phyloP scores from a whole-genome alignment of 1,284 basidiomycete species.

The Heterobasidion occidentale region DNA sequence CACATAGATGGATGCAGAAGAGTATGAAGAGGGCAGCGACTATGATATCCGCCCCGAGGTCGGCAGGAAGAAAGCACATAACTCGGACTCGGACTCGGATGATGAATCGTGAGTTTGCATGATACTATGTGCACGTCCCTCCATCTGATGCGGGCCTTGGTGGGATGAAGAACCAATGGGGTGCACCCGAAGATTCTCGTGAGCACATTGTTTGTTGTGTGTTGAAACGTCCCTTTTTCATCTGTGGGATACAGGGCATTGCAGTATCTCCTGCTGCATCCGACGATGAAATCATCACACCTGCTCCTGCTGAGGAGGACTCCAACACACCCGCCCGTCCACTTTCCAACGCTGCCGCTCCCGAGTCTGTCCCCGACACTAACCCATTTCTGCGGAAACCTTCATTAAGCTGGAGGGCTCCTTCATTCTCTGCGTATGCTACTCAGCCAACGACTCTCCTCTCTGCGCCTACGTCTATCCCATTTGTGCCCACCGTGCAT shows the following conservation, averaged over 20 bases:
- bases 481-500: neutral
- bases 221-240: neutral
- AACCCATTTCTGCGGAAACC: neutral
- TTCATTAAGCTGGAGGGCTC: neutral
- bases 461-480: neutral
- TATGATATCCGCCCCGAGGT: constrained; percentile 9
- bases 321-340: neutral
- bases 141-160: neutral
- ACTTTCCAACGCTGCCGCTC: neutral
- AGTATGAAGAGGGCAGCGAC: constrained; percentile 4
- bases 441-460: neutral
- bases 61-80: constrained; percentile 4
- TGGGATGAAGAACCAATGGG: neutral
- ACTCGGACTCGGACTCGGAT: constrained; percentile 5
- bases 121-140: neutral
- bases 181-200: neutral
- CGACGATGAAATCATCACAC: neutral
- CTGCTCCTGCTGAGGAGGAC: neutral
- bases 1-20: neutral
- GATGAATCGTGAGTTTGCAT: constrained; percentile 6
- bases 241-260: neutral
- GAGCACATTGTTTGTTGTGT: neutral
- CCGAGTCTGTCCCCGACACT: neutral
- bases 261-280: neutral
- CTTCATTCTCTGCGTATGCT: neutral